These are phyloP conservation scores for Excoecaria agallocha DNA, from an alignment of 345 rosid genomes.

Conservation along the genomic window DNA sequence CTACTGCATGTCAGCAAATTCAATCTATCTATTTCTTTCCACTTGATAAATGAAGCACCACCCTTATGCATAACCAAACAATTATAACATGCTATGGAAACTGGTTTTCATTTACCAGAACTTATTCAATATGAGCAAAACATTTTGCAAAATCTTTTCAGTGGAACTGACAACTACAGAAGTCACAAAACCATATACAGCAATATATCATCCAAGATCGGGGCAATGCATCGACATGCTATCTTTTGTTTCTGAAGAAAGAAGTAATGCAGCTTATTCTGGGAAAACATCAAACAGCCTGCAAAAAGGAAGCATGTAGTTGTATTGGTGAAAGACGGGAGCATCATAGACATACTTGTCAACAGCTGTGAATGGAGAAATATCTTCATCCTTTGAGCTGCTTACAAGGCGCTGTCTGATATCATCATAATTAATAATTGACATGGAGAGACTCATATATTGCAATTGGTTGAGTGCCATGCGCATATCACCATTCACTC, in stretches of 20 bases:
- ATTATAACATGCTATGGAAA: background rate
- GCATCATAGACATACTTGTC: slow-evolving; percentile 63
- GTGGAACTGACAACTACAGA: background rate
- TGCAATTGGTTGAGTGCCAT: slow-evolving; percentile 92
- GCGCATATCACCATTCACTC: slow-evolving; percentile 94
- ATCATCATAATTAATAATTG: slow-evolving; percentile 81
- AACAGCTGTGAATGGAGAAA: slow-evolving; percentile 95
- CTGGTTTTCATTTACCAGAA: background rate
- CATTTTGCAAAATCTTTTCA: too few species aligned
- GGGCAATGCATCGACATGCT: background rate
- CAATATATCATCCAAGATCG: background rate
- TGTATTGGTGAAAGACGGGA: slow-evolving; percentile 1
- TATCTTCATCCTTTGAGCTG: slow-evolving; percentile 95
- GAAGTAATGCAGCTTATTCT: background rate
- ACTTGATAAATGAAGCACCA: background rate
- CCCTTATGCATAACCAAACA: background rate
- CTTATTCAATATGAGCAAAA: background rate
- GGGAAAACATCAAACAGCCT: background rate
- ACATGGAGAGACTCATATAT: slow-evolving; percentile 92
- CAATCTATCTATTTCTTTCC: background rate
- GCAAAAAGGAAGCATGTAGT: background rate
- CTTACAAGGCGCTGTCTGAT: slow-evolving; percentile 78
- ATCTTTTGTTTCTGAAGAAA: background rate
- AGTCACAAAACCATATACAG: background rate
- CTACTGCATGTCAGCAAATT: background rate